Evolutionary conservation across 1,284 basidiomycete species (phyloP), one percentile per base, ranked within the genome.

Genomic region (Puccinia novopanici): DNA sequence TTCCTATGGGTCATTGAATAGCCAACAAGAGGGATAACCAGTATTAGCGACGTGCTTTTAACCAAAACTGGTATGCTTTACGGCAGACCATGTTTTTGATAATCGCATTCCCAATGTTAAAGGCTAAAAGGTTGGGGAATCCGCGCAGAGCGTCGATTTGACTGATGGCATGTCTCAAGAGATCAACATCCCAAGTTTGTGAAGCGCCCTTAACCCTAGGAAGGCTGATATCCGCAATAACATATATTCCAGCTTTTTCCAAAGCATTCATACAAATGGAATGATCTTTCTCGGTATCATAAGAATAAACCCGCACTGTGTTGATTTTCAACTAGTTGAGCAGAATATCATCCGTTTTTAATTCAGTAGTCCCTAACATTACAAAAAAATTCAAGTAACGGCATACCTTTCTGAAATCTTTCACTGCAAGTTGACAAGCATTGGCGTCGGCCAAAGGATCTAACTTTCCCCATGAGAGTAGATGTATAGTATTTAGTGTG

Each of bases 21-120:
- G 1, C 59, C 59, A 40, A 2, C 12, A 30, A 30, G 40, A 52
- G 27, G 13, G 30, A 37, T n/a, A n/a, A 13, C 30, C 13, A 68
- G 24, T 55, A 40, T 54, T 10, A 72, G 30, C 24, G 40, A 40
- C 12, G 15, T 10, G 24, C 9, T 37, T 24, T 27, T 24, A 37
- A 15, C 12, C 10, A 61, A 22, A 30, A 17, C 6, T 19, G 24
- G 17, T 19, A 37, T 27, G 24, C 34, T 55, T 50, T 54, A 19
- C 50, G 42, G n/a, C 73, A 30, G 24, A 75, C 73, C 40, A 19
- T 48, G 24, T 84, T 85, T 45, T 88, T 90, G 82, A 95, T 89
- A 24, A 95, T 92, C 86, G 96, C 94, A 85, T 97, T 97, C 24
- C 93, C 94, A 81, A 97, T 88, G 85, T 95, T 95, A 87, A 85